These are phyloP conservation scores for Tricholoma hemisulphureum DNA, from an alignment of 768 basidiomycete genomes.

Conservation along the genomic window DNA sequence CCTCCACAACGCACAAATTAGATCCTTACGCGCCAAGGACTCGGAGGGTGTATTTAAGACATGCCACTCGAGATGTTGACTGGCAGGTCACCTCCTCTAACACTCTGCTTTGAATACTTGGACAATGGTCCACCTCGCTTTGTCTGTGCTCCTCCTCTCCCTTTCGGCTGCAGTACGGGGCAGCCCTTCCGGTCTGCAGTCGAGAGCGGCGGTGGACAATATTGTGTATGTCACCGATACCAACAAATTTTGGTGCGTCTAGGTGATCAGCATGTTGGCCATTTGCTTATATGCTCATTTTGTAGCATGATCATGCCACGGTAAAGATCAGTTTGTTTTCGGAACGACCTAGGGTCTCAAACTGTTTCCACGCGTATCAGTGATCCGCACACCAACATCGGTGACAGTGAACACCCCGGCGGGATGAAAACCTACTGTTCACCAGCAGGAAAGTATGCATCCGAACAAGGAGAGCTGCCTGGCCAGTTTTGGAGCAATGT, in stretches of 20 bases:
- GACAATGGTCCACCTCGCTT: too few relatives aligned
- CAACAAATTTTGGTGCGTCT: constrained; percentile 43
- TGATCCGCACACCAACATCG: constrained; percentile 48
- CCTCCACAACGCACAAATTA: too few relatives aligned
- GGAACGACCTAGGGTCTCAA: background rate
- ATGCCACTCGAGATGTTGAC: too few relatives aligned
- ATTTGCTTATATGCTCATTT: background rate
- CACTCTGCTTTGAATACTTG: too few relatives aligned
- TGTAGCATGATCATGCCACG: constrained; percentile 49
- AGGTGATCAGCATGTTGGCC: background rate
- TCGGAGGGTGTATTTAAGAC: too few relatives aligned
- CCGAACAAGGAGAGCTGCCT: constrained; percentile 45
- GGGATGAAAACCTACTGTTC: constrained; percentile 58
- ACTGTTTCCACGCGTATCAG: constrained; percentile 4
- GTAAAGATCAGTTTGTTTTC: constrained; percentile 14
- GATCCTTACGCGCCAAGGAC: too few relatives aligned
- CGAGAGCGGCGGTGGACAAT: constrained; percentile 41
- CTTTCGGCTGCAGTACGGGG: too few relatives aligned
- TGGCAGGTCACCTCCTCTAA: too few relatives aligned
- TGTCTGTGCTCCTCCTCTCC: too few relatives aligned
- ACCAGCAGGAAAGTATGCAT: constrained; percentile 36
- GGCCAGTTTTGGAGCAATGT: constrained; percentile 51
- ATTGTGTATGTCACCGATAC: constrained; percentile 49
- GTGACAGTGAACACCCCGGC: constrained; percentile 51
- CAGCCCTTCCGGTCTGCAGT: constrained; percentile 2